A percentile compares a stretch with the other conserved stretches of the same genome.
phyloP scores from a whole-genome alignment of 2,329 filamentous ascomycete species.

The Eutypa lata region DNA sequence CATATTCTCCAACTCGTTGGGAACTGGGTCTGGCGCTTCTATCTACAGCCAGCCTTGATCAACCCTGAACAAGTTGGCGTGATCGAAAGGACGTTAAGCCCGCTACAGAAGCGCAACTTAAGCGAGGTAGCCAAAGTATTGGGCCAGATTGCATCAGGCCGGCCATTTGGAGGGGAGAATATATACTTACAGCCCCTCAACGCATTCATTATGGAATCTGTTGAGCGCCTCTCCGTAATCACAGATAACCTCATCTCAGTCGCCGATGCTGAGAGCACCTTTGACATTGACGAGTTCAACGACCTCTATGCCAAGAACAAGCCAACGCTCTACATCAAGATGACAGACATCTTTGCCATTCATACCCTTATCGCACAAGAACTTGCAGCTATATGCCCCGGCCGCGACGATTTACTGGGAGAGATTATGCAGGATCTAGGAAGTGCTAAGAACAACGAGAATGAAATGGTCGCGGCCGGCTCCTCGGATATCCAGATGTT shows the following conservation, averaged over 20 bases:
- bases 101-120: constrained; percentile 89
- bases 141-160: constrained; percentile 81
- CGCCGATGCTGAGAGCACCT: constrained; percentile 82
- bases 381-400: constrained; percentile 72
- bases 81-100: constrained; percentile 82
- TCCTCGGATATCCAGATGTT: constrained; percentile 89
- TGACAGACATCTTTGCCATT: constrained; percentile 94
- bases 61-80: constrained; percentile 91
- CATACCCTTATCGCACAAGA: constrained; percentile 84
- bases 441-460: constrained; percentile 94
- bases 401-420: constrained; percentile 80
- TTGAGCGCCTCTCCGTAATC: constrained; percentile 73
- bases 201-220: constrained; percentile 81
- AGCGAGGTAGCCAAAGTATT: constrained; percentile 89
- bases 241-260: constrained; percentile 78
- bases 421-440: constrained; percentile 93
- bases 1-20: constrained; percentile 79
- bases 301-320: constrained; percentile 95
- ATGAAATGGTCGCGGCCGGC: constrained; percentile 81
- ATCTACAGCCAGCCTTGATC: constrained; percentile 85
- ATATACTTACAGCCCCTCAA: constrained; percentile 95
- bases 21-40: constrained; percentile 92
- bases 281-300: constrained; percentile 98
- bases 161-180: constrained; percentile 89
- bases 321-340: constrained; percentile 98